Conservation (phyloP, 1,139 yeast genomes). For the Yamadazyma oceani region DNA sequence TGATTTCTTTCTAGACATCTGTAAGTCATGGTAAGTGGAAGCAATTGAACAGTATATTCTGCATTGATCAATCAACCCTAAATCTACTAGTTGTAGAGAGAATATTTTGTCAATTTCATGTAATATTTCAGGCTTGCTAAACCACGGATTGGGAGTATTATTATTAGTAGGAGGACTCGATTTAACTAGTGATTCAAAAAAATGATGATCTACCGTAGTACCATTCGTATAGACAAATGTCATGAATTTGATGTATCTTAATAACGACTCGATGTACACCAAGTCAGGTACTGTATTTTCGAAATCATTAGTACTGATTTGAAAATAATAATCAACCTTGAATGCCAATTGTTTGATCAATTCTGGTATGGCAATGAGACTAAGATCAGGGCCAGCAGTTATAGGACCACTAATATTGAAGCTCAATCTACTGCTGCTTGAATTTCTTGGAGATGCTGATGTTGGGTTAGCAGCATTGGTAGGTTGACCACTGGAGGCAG, state of each 20-base stretch:
- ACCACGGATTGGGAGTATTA: constrained; percentile 13
- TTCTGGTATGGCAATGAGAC: constrained; percentile 41
- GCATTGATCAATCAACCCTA: constrained; percentile 55
- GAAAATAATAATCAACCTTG: constrained; percentile 58
- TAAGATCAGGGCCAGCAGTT: constrained; percentile 25
- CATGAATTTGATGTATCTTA: constrained; percentile 65
- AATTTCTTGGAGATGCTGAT: constrained; percentile 33
- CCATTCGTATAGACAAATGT: constrained; percentile 50
- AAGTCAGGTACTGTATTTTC: constrained; percentile 84
- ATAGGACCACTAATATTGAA: constrained; percentile 13
- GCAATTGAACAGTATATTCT: constrained; percentile 68
- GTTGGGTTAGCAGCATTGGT: constrained; percentile 1
- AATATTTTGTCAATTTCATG: constrained; percentile 49
- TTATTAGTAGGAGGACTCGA: constrained; percentile 11
- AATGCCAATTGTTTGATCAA: constrained; percentile 45
- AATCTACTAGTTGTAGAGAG: constrained; percentile 37
- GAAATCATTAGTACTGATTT: constrained; percentile 54
- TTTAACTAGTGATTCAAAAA: constrained; percentile 34
- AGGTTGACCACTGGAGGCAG: too few species aligned
- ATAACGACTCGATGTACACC: constrained; percentile 70
- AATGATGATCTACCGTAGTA: constrained; percentile 44
- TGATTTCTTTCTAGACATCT: constrained; percentile 65
- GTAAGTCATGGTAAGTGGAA: constrained; percentile 59
- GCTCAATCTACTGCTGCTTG: constrained; percentile 25
- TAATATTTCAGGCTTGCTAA: constrained; percentile 45